Evolutionary conservation across 805 yeast species (phyloP).

Genomic region (Ogataea wickerhamii): DNA sequence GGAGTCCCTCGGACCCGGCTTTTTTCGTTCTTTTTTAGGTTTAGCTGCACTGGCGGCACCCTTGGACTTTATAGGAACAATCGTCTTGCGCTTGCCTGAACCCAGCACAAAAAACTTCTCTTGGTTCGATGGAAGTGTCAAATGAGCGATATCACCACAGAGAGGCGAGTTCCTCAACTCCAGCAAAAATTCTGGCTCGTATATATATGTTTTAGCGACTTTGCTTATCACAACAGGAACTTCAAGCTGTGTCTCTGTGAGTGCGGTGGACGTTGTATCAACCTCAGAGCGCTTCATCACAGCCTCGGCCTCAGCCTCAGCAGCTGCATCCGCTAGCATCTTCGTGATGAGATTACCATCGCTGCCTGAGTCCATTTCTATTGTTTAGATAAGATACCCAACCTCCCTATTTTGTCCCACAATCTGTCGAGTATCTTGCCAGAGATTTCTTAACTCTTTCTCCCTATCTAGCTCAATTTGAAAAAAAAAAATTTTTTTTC

Average conservation of each 20-base stretch:
- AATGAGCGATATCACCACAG: constrained; percentile 28
- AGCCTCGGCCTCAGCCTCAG: constrained; percentile 28
- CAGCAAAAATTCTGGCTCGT: constrained; percentile 31
- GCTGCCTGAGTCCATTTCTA: constrained; percentile 4
- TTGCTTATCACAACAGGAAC: background rate
- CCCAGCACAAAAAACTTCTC: constrained; percentile 14
- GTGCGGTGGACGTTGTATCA: background rate
- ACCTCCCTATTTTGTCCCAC: too few species aligned
- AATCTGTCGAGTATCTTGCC: too few species aligned
- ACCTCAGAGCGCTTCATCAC: background rate
- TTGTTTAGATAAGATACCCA: too few species aligned
- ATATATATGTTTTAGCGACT: constrained; percentile 16
- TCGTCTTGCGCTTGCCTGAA: constrained; percentile 35
- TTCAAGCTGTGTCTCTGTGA: background rate
- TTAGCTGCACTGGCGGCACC: background rate
- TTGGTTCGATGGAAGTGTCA: constrained; percentile 41
- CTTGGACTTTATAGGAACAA: constrained; percentile 11
- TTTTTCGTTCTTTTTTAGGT: constrained; percentile 8
- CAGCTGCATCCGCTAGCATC: constrained; percentile 33
- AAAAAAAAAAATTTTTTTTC: background rate
- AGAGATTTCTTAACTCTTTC: too few species aligned
- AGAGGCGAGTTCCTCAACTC: constrained; percentile 36
- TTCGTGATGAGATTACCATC: constrained; percentile 27
- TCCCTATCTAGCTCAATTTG: too few species aligned
- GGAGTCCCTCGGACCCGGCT: constrained; percentile 16